phyloP scores from a whole-genome alignment of 1,139 yeast genomes.

The Geotrichum bryndzae region DNA sequence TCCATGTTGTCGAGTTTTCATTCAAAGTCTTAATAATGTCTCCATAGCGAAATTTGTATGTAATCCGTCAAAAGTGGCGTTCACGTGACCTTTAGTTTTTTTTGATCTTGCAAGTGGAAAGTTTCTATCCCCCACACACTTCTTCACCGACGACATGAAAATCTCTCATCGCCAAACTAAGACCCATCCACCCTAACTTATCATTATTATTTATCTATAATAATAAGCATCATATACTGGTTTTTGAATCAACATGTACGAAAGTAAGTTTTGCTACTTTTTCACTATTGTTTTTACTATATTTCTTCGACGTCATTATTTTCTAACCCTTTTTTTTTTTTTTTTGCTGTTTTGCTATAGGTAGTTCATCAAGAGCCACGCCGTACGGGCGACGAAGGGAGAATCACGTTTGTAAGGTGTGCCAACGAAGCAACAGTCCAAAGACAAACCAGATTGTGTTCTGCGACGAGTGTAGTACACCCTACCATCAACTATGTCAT shows the following conservation, averaged over 20 bases:
- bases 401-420: constrained; percentile 37
- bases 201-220: not conserved
- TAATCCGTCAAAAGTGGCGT: not conserved
- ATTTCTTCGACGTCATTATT: not conserved
- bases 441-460: constrained; percentile 40
- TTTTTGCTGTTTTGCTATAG: constrained; percentile 1
- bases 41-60: not conserved
- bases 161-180: not conserved
- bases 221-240: not conserved
- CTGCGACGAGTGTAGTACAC: constrained; percentile 41
- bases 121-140: not conserved
- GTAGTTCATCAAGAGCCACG: constrained; percentile 16
- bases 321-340: not conserved
- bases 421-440: constrained; percentile 40
- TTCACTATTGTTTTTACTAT: not conserved
- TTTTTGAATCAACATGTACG: not conserved
- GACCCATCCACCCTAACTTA: not conserved
- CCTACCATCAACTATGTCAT: constrained; percentile 42
- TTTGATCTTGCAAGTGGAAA: not conserved
- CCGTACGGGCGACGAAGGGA: constrained; percentile 26
- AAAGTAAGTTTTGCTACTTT: not conserved
- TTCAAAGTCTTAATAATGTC: not conserved
- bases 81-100: not conserved
- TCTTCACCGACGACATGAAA: not conserved
- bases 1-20: not conserved